phyloP scores from a whole-genome alignment of 192 early-diverging fungal genomes.

The Funneliformis mosseae region DNA sequence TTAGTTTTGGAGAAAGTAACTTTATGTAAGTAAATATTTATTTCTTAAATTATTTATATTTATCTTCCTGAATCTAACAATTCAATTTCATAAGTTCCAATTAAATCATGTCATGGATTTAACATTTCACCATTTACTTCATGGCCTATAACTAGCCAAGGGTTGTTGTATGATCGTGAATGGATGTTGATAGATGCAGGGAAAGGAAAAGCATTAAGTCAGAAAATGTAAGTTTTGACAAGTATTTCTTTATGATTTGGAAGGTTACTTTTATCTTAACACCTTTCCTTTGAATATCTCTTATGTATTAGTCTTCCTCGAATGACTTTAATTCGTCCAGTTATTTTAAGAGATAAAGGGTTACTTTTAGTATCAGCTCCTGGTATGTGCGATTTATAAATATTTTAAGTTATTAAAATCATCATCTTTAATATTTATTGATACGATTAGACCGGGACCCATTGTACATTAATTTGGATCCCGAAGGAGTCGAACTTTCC shows the following conservation, averaged over 20 bases:
- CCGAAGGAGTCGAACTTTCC: conserved; percentile 28
- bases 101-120: conserved; percentile 81
- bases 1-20: background rate
- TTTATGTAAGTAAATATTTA: conserved; percentile 33
- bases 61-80: conserved; percentile 36
- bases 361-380: conserved; percentile 52
- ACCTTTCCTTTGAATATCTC: background rate
- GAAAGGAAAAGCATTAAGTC: conserved; percentile 61
- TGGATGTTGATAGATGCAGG: conserved; percentile 64
- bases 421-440: too few relatives aligned
- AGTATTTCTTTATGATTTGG: background rate
- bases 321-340: conserved; percentile 66
- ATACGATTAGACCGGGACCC: background rate
- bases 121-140: conserved; percentile 40
- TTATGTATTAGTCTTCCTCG: conserved; percentile 43
- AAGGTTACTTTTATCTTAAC: background rate
- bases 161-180: conserved; percentile 63
- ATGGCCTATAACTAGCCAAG: conserved; percentile 60
- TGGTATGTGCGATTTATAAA: background rate
- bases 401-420: background rate
- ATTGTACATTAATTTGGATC: conserved; percentile 8
- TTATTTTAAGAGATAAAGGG: conserved; percentile 42
- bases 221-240: conserved; percentile 51
- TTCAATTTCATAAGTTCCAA: conserved; percentile 56
- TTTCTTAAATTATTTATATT: conserved; percentile 28